These are phyloP conservation scores for Xylaria telfairii DNA, from an alignment of 495 filamentous ascomycete species.

Conservation along the genomic window DNA sequence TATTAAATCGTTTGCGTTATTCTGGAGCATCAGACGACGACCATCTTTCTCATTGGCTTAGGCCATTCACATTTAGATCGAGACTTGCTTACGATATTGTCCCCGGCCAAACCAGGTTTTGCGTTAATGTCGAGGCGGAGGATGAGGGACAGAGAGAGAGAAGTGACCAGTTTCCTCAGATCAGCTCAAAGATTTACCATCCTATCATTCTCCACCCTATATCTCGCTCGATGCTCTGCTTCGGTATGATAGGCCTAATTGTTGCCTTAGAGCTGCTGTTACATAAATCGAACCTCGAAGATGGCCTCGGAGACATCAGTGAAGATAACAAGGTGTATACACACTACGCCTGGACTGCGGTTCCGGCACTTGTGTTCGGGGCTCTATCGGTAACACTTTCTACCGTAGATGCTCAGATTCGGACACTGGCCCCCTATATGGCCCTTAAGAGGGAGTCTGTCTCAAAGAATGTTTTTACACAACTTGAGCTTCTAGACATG, in stretches of 20 bases:
- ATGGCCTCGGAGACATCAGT: neutral
- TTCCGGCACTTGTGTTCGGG: conserved; percentile 1
- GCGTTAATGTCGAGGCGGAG: neutral
- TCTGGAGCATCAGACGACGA: neutral
- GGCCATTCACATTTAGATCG: neutral
- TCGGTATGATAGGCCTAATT: neutral
- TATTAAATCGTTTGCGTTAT: neutral
- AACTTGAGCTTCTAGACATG: neutral
- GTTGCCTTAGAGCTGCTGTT: neutral
- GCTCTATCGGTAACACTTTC: neutral
- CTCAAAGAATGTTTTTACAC: neutral
- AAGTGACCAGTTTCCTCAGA: conserved; percentile 19
- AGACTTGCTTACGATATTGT: neutral
- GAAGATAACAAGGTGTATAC: neutral
- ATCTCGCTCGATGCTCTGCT: neutral
- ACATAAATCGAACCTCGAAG: neutral
- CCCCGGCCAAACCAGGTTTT: neutral
- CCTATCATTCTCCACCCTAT: conserved; percentile 1
- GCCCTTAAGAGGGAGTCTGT: neutral
- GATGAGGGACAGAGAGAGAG: neutral
- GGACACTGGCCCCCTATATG: conserved; percentile 1
- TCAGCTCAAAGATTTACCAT: neutral
- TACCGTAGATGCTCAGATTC: neutral
- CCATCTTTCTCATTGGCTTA: neutral
- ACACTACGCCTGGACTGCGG: neutral